phyloP scores from a whole-genome alignment of 768 basidiomycete genomes.

The Chiua virens region DNA sequence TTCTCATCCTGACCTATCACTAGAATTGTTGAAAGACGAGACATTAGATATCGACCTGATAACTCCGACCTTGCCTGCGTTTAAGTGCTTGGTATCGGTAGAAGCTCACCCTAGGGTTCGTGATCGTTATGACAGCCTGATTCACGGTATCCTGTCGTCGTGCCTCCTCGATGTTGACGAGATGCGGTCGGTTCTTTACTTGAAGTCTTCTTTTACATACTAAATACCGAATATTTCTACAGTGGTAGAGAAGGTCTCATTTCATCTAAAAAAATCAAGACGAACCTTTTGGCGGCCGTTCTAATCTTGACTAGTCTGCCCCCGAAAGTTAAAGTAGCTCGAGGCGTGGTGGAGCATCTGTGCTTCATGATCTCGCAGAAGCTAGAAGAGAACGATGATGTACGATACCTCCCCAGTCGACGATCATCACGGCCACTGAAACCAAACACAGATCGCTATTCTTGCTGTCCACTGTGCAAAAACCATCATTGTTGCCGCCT shows the following conservation, averaged over 20 bases:
- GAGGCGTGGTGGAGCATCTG: conserved; percentile 75
- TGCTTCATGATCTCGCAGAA: conserved; percentile 86
- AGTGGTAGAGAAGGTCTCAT: conserved; percentile 81
- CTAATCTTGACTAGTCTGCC: conserved; percentile 83
- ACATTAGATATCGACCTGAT: conserved; percentile 74
- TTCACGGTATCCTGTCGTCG: conserved; percentile 83
- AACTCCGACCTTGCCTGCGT: conserved; percentile 73
- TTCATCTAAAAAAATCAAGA: conserved; percentile 82
- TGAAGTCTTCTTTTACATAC: background rate
- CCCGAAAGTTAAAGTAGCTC: conserved; percentile 61
- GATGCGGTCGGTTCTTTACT: conserved; percentile 66
- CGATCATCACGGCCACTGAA: conserved; percentile 1
- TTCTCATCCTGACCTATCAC: background rate
- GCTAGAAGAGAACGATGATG: conserved; percentile 67
- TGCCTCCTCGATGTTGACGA: conserved; percentile 87
- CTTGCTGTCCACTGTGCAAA: conserved; percentile 90
- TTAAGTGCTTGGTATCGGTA: conserved; percentile 72
- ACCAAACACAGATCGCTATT: conserved; percentile 57
- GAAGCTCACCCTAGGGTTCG: conserved; percentile 39
- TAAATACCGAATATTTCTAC: conserved; percentile 6
- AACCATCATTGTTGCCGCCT: conserved; percentile 74
- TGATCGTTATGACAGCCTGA: conserved; percentile 55
- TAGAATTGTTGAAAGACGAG: conserved; percentile 87
- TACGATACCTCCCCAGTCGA: conserved; percentile 32
- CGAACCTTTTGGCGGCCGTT: conserved; percentile 83